Evolutionary conservation across 192 early-diverging fungal genomes (phyloP), one percentile per base, ranked within the genome.

Genomic region (Paraglomus brasilianum): DNA sequence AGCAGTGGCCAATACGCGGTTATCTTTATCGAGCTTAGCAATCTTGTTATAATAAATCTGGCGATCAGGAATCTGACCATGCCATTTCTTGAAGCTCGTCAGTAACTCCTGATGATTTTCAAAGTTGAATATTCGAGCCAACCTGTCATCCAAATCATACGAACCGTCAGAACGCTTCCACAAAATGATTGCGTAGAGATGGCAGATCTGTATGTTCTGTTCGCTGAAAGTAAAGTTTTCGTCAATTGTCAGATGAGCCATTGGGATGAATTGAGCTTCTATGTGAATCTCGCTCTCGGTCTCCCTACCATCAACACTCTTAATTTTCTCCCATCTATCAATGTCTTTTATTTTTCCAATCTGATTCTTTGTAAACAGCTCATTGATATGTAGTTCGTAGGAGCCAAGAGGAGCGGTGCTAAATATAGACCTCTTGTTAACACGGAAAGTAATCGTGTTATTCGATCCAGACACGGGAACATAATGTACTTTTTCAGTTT

Each of bases 91-190:
- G 19, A 47, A 68, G 43, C 14, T 19, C 8, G 39, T 52, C 6
- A 24, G 8, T 13, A 68, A 53, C 9, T 68, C 66, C 4, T 68
- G 14, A 5, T 42, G 41, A 21, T 38, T n/a, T 21, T n/a, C 3
- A 19, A 45, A 68, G n/a, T 68, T 68, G n/a, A 68, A 68, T 24
- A 68, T 43, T 19, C 24, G n/a, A 30, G 66, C 48, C 4, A 55
- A 13, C 4, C 4, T 22, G 8, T 55, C 50, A 43, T 1, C 56
- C n/a, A 68, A 17, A 55, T 68, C 66, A 22, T 55, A 68, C 6
- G 13, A 41, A 21, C 66, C 66, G 44, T 68, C 38, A 55, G 17
- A 52, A 22, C 51, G 24, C 38, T 68, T 49, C 52, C 41, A 49
- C 11, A 52, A 24, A 0, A 55, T 55, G 14, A 68, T 9, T n/a